A percentile compares a stretch with the other conserved stretches of the same genome.
These are phyloP conservation scores for Sarcodon aspratus DNA, from an alignment of 768 basidiomycete genomes.

Conservation along the genomic window DNA sequence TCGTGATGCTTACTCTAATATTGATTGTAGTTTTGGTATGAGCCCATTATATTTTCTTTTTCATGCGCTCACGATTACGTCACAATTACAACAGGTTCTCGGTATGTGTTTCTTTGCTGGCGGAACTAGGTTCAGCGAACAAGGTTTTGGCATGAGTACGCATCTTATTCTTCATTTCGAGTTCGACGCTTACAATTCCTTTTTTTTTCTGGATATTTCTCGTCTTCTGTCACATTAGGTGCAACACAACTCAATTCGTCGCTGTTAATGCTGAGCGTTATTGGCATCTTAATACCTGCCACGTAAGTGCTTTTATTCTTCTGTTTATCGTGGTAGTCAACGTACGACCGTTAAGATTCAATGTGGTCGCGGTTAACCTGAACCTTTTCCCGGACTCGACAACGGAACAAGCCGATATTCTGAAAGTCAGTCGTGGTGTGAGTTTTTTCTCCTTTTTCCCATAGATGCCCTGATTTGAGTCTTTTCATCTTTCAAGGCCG, in stretches of 20 bases:
- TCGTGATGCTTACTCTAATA: no score
- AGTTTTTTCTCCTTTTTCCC: no score
- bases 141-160: conserved; percentile 68
- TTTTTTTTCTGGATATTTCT: background rate
- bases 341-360: background rate
- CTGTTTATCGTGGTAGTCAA: background rate
- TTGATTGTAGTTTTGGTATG: no score
- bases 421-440: background rate
- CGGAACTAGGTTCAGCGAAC: conserved; percentile 66
- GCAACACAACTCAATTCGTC: conserved; percentile 68
- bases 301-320: conserved; percentile 29
- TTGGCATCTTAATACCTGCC: conserved; percentile 68
- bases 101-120: conserved; percentile 91
- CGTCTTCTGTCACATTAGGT: conserved; percentile 15
- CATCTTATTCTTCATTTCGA: conserved; percentile 6
- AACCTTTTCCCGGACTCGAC: background rate
- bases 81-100: conserved; percentile 35
- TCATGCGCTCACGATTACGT: no score
- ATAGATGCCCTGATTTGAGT: background rate
- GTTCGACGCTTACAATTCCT: background rate
- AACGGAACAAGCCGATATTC: background rate
- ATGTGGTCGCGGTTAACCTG: background rate
- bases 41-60: no score
- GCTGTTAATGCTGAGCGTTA: conserved; percentile 66
- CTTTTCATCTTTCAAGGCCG: conserved; percentile 21